These are phyloP conservation scores for Talaromyces sp. DNA, from an alignment of 2,329 filamentous ascomycete species.

Conservation along the genomic window DNA sequence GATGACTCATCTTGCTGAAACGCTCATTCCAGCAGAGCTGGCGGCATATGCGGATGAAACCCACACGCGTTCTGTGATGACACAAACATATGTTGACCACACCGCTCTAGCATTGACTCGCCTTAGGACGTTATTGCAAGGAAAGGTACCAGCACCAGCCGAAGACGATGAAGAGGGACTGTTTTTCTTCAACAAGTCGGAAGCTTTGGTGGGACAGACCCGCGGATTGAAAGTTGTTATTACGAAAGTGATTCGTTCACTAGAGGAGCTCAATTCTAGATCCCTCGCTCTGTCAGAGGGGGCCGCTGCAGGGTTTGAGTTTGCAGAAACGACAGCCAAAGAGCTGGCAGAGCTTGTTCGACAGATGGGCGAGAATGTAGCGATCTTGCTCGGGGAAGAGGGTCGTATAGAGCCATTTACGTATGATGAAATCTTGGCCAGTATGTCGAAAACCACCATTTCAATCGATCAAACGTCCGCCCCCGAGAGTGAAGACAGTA, in stretches of 20 bases:
- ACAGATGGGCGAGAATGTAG: slow-evolving; percentile 62
- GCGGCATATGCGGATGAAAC: slow-evolving; percentile 73
- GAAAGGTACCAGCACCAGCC: slow-evolving; percentile 52
- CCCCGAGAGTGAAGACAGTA: slow-evolving; percentile 32
- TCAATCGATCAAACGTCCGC: slow-evolving; percentile 24
- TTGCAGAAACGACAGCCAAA: slow-evolving; percentile 60
- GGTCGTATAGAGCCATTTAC: slow-evolving; percentile 64
- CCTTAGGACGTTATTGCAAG: slow-evolving; percentile 62
- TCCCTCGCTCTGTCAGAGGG: slow-evolving; percentile 69
- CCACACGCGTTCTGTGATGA: slow-evolving; percentile 69
- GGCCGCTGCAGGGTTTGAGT: slow-evolving; percentile 64
- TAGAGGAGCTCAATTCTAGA: slow-evolving; percentile 72
- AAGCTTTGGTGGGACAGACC: slow-evolving; percentile 68
- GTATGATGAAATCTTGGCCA: slow-evolving; percentile 61
- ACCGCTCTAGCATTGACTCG: slow-evolving; percentile 64
- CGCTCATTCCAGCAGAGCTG: slow-evolving; percentile 66
- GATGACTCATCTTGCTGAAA: slow-evolving; percentile 78
- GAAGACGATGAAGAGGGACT: slow-evolving; percentile 67
- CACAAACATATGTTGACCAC: slow-evolving; percentile 78
- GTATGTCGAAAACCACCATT: slow-evolving; percentile 43
- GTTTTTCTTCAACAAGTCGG: slow-evolving; percentile 66
- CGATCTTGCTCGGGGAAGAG: slow-evolving; percentile 65
- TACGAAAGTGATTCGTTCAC: slow-evolving; percentile 69
- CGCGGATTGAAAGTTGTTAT: slow-evolving; percentile 80
- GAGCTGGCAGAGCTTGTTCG: slow-evolving; percentile 64